phyloP scores from a whole-genome alignment of 306 rosid species.

The Macrotyloma uniflorum region DNA sequence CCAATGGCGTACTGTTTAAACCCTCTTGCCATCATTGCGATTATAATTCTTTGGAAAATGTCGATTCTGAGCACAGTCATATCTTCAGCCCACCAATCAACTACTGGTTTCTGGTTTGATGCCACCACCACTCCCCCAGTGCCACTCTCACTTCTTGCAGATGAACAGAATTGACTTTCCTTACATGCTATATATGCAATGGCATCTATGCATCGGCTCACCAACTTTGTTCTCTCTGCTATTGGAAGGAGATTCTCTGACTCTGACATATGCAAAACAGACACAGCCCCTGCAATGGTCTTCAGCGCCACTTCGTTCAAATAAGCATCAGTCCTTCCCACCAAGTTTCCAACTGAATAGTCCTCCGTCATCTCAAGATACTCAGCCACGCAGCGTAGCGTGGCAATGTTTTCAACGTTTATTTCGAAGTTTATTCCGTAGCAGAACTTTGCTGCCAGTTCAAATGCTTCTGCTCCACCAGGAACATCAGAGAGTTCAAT shows the following conservation, averaged over 20 bases:
- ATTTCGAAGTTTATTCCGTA: conserved; percentile 96
- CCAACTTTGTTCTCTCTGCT: conserved; percentile 78
- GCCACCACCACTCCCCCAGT: conserved; percentile 41
- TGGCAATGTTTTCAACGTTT: conserved; percentile 70
- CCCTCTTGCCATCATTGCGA: conserved; percentile 98
- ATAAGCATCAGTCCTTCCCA: conserved; percentile 77
- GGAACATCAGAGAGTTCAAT: conserved; percentile 72
- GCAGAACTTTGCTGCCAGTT: conserved; percentile 92
- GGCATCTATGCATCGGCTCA: conserved; percentile 81
- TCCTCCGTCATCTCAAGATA: conserved; percentile 97
- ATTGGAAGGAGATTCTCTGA: conserved; percentile 72
- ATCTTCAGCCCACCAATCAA: conserved; percentile 99
- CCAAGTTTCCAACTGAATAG: conserved; percentile 73
- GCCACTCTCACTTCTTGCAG: conserved; percentile 48
- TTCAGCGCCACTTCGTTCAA: conserved; percentile 82
- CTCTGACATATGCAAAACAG: conserved; percentile 69
- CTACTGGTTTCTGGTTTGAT: conserved; percentile 58
- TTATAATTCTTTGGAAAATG: conserved; percentile 81
- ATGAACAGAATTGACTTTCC: conserved; percentile 66
- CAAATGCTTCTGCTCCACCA: conserved; percentile 94
- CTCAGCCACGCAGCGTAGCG: conserved; percentile 85
- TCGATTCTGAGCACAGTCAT: conserved; percentile 88
- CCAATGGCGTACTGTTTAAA: conserved; percentile 82
- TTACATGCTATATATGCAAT: conserved; percentile 79
- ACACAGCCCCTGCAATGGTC: conserved; percentile 75